Percentiles rank a stretch among this genome's conserved stretches.
Evolutionary conservation across 371 early-diverging fungal species (phyloP).

Genomic region (Lichtheimia hyalospora): DNA sequence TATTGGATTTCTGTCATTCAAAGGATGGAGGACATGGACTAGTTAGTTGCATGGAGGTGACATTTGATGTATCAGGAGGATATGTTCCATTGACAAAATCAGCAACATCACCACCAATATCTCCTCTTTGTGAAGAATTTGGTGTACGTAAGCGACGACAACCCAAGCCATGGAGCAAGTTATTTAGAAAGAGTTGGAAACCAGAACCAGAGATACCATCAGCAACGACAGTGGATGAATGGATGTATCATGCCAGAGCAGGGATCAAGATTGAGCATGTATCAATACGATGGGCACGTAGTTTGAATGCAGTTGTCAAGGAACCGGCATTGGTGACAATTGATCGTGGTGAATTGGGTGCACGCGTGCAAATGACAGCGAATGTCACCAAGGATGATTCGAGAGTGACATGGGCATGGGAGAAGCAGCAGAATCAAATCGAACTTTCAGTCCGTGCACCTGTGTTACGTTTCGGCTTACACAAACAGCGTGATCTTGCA

Average conservation of each 20-base stretch:
- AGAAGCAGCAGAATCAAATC: constrained; percentile 20
- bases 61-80: constrained; percentile 19
- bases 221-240: not conserved
- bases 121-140: constrained; percentile 10
- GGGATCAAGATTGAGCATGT: constrained; percentile 4
- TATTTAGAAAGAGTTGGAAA: constrained; percentile 37
- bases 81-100: constrained; percentile 17
- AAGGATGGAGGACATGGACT: constrained; percentile 1
- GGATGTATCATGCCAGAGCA: constrained; percentile 1
- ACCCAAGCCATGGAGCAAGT: constrained; percentile 32
- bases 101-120: constrained; percentile 3
- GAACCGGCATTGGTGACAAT: not conserved
- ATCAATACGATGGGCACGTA: constrained; percentile 10
- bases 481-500: constrained; percentile 11
- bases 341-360: not conserved
- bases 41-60: constrained; percentile 13
- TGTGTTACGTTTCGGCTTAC: constrained; percentile 16
- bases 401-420: constrained; percentile 13
- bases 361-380: constrained; percentile 4
- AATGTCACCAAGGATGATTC: not conserved
- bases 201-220: not conserved
- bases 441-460: constrained; percentile 16
- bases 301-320: not conserved
- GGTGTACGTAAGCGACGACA: constrained; percentile 19
- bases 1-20: constrained; percentile 13